phyloP scores from a whole-genome alignment of 2,329 filamentous ascomycete genomes.

The Tolypocladium album region DNA sequence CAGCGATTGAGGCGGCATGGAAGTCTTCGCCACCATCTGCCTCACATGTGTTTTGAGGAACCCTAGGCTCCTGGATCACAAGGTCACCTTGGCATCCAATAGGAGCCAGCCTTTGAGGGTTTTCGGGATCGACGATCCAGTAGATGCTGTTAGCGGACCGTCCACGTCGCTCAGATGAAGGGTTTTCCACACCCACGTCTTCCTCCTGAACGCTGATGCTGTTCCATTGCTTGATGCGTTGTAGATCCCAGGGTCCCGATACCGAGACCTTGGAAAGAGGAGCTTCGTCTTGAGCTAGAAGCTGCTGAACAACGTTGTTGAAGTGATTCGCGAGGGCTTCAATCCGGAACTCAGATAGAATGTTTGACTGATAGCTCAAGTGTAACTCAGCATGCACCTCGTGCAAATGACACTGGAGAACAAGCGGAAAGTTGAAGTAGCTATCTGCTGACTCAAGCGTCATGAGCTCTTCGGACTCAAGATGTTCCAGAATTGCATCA shows the following conservation, averaged over 20 bases:
- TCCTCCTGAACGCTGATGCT: background rate
- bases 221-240: background rate
- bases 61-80: background rate
- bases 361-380: background rate
- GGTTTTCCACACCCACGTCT: background rate
- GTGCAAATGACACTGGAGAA: background rate
- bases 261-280: background rate
- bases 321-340: background rate
- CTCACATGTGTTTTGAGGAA: background rate
- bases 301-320: background rate
- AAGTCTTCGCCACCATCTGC: background rate
- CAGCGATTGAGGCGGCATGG: background rate
- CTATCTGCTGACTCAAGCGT: background rate
- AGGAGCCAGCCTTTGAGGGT: background rate
- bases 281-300: background rate
- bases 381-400: background rate
- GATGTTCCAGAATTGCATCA: background rate
- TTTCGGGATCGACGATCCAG: background rate
- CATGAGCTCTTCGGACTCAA: background rate
- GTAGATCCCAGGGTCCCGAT: background rate
- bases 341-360: background rate
- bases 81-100: background rate
- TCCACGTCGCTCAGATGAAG: background rate
- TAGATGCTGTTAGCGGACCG: background rate
- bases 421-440: background rate